Percentiles rank a stretch among this genome's conserved stretches.
Evolutionary conservation across 176 grass and related monocot species (phyloP).

Genomic region (Dactylis glomerata): DNA sequence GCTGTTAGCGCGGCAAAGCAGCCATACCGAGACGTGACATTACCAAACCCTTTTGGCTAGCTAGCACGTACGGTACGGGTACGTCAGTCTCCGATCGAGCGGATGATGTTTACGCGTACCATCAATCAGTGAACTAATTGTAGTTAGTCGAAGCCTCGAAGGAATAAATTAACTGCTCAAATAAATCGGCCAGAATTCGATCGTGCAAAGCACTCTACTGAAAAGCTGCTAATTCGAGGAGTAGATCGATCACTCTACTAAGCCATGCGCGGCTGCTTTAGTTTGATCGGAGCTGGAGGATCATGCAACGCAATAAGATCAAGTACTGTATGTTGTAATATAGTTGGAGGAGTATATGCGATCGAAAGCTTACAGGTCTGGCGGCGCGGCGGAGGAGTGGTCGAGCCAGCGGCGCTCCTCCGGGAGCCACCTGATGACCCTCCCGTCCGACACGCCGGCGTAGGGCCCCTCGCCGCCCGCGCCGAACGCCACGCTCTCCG

Average conservation of each 20-base stretch:
- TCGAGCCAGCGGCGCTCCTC: constrained; percentile 46
- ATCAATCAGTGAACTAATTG: neutral
- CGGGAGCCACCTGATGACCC: constrained; percentile 57
- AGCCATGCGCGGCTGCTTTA: neutral
- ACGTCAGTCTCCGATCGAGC: neutral
- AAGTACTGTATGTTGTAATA: too few species aligned
- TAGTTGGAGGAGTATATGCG: neutral
- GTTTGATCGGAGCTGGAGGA: neutral
- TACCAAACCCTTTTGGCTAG: neutral
- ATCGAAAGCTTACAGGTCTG: constrained; percentile 58
- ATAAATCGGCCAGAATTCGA: neutral
- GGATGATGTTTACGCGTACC: neutral
- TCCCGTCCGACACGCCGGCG: constrained; percentile 68
- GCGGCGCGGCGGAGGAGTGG: constrained; percentile 38
- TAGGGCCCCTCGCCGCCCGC: constrained; percentile 47
- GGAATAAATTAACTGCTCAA: neutral
- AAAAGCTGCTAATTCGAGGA: neutral
- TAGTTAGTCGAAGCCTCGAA: neutral
- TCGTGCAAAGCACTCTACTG: neutral
- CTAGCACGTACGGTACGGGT: neutral
- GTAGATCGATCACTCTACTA: neutral
- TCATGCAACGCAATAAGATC: neutral
- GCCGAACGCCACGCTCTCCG: constrained; percentile 66
- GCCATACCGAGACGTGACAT: constrained; percentile 7
- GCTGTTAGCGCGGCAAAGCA: neutral